These are phyloP conservation scores for Xylaria curta DNA, from an alignment of 495 filamentous ascomycete species.

Conservation along the genomic window DNA sequence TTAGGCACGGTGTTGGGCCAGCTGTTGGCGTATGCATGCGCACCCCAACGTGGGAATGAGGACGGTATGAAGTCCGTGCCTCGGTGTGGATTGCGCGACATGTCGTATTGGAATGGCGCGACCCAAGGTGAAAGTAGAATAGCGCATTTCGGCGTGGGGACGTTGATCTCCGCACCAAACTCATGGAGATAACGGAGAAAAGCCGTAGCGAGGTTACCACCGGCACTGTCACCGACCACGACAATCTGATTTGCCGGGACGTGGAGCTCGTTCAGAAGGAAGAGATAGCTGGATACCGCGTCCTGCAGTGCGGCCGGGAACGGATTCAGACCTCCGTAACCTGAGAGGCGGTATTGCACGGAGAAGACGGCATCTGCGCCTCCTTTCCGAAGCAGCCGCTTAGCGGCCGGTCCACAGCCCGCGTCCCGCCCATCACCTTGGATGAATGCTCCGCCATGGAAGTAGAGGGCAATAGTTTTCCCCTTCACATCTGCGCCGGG, in stretches of 20 bases:
- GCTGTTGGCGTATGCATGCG: conserved; percentile 17
- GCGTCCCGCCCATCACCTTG: conserved; percentile 43
- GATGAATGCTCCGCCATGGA: conserved; percentile 60
- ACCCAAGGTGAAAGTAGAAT: conserved; percentile 31
- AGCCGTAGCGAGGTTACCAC: conserved; percentile 34
- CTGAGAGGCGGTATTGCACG: conserved; percentile 49
- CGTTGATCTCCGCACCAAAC: conserved; percentile 37
- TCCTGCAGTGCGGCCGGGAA: conserved; percentile 57
- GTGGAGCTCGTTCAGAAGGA: conserved; percentile 40
- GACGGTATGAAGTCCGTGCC: conserved; percentile 26
- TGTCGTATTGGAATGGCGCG: conserved; percentile 27
- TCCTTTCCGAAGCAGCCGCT: conserved; percentile 18
- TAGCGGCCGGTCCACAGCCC: conserved; percentile 37
- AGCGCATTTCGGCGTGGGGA: conserved; percentile 22
- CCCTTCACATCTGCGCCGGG: conserved; percentile 12
- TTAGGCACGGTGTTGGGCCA: background rate
- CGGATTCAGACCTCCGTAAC: conserved; percentile 33
- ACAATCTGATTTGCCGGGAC: conserved; percentile 36
- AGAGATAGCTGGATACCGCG: conserved; percentile 47
- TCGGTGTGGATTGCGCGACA: background rate
- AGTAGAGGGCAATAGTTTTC: conserved; percentile 60
- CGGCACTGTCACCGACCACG: conserved; percentile 36
- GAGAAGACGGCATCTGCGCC: conserved; percentile 37
- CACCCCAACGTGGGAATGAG: conserved; percentile 27
- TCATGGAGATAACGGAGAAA: conserved; percentile 47